Evolutionary conservation across 106 monocot genomes (phyloP).

Genomic region (Xerophyta viscosa): DNA sequence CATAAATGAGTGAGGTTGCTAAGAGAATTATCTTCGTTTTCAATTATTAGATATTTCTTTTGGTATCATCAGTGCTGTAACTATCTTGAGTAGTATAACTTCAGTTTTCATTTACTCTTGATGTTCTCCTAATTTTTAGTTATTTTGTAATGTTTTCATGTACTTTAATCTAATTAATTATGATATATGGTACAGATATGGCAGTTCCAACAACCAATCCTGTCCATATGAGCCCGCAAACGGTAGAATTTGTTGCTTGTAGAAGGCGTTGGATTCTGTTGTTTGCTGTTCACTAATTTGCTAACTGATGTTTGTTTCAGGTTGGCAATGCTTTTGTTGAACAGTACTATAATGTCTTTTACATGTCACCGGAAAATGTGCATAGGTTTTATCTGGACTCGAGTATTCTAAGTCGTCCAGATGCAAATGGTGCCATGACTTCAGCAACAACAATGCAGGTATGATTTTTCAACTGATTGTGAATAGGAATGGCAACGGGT

Average conservation of each 20-base stretch:
- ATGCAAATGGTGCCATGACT: slow-evolving; percentile 41
- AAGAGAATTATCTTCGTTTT: too few relatives aligned
- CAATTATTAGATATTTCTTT: too few relatives aligned
- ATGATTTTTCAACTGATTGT: slow-evolving; percentile 11
- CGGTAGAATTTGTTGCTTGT: slow-evolving; percentile 24
- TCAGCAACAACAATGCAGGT: slow-evolving; percentile 61
- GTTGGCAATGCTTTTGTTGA: slow-evolving; percentile 69
- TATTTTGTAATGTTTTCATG: too few relatives aligned
- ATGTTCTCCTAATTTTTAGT: too few relatives aligned
- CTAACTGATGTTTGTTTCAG: slow-evolving; percentile 17
- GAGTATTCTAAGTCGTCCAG: slow-evolving; percentile 59
- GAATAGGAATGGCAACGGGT: too few relatives aligned
- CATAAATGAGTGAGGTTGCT: too few relatives aligned
- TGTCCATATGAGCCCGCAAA: slow-evolving; percentile 33
- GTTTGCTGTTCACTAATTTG: too few relatives aligned
- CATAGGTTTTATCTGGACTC: slow-evolving; percentile 65
- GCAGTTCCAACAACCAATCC: slow-evolving; percentile 29
- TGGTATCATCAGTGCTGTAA: too few relatives aligned
- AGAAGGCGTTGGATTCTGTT: neutral
- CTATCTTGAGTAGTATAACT: too few relatives aligned
- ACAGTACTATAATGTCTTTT: slow-evolving; percentile 70
- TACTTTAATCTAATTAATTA: too few relatives aligned
- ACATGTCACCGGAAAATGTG: slow-evolving; percentile 41
- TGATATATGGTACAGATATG: slow-evolving; percentile 50
- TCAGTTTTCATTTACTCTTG: too few relatives aligned